Evolutionary conservation across 2,329 filamentous ascomycete genomes (phyloP).

Genomic region (Fragosphaeria purpurea): DNA sequence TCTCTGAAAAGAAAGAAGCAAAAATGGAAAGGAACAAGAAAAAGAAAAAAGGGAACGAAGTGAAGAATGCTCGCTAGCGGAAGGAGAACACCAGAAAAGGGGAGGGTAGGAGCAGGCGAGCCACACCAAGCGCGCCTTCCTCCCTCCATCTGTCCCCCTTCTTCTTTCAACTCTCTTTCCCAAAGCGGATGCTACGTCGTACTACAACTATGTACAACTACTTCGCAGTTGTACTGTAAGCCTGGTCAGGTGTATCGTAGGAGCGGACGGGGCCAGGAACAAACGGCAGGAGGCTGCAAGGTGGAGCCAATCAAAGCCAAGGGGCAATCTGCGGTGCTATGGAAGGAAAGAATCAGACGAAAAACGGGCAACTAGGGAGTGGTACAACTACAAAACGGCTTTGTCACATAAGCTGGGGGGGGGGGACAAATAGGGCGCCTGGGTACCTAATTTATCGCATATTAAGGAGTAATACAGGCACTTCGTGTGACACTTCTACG

Average conservation of each 20-base stretch:
- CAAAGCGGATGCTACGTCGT: neutral
- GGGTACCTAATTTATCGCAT: too few relatives aligned
- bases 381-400: too few relatives aligned
- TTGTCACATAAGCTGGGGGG: too few relatives aligned
- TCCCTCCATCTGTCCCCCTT: neutral
- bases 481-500: too few relatives aligned
- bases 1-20: neutral
- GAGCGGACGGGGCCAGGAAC: neutral
- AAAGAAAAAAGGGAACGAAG: neutral
- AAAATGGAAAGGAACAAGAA: constrained; percentile 1
- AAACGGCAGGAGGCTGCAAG: neutral
- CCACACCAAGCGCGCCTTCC: neutral
- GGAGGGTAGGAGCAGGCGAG: neutral
- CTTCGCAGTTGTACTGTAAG: too few relatives aligned
- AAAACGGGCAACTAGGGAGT: neutral
- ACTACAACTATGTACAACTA: too few relatives aligned
- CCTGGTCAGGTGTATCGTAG: neutral
- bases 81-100: neutral
- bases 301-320: constrained; percentile 2
- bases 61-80: neutral
- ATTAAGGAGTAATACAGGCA: too few relatives aligned
- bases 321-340: neutral
- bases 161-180: neutral
- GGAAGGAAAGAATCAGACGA: neutral
- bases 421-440: too few relatives aligned